Conservation (phyloP, 371 early-diverging fungal species). For the Blyttiomyces sp. region DNA sequence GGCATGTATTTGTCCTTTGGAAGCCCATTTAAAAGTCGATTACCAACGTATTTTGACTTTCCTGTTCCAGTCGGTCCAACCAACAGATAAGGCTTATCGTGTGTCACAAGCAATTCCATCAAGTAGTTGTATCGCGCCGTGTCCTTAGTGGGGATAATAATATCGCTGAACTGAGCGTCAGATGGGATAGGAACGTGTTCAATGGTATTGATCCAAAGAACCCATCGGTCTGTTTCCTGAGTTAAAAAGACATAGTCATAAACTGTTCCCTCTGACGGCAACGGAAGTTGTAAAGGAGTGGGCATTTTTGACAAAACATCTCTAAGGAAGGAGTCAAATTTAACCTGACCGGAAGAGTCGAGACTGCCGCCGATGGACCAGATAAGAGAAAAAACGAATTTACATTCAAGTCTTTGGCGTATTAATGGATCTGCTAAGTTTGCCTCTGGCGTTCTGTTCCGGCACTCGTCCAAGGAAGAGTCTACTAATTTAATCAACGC, state of each 20-base stretch:
- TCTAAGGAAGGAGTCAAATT: slow-evolving; percentile 41
- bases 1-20: slow-evolving; percentile 44
- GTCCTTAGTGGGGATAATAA: slow-evolving; percentile 57
- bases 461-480: slow-evolving; percentile 39
- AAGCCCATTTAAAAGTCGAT: slow-evolving; percentile 49
- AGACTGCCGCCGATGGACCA: slow-evolving; percentile 54
- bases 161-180: slow-evolving; percentile 53
- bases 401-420: slow-evolving; percentile 30
- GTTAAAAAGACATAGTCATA: slow-evolving; percentile 49
- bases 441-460: slow-evolving; percentile 19
- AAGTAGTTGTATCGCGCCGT: slow-evolving; percentile 54
- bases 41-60: slow-evolving; percentile 57
- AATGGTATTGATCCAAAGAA: slow-evolving; percentile 48
- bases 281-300: slow-evolving; percentile 15
- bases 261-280: slow-evolving; percentile 38
- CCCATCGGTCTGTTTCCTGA: slow-evolving; percentile 36
- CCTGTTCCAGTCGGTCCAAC: slow-evolving; percentile 64
- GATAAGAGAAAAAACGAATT: slow-evolving; percentile 42
- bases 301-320: slow-evolving; percentile 14
- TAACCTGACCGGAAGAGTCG: slow-evolving; percentile 42
- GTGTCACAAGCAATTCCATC: slow-evolving; percentile 47
- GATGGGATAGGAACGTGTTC: slow-evolving; percentile 38
- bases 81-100: slow-evolving; percentile 44
- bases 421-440: slow-evolving; percentile 16
- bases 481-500: slow-evolving; percentile 44